phyloP scores from a whole-genome alignment of 2,329 filamentous ascomycete genomes.

The Zasmidium cellare region DNA sequence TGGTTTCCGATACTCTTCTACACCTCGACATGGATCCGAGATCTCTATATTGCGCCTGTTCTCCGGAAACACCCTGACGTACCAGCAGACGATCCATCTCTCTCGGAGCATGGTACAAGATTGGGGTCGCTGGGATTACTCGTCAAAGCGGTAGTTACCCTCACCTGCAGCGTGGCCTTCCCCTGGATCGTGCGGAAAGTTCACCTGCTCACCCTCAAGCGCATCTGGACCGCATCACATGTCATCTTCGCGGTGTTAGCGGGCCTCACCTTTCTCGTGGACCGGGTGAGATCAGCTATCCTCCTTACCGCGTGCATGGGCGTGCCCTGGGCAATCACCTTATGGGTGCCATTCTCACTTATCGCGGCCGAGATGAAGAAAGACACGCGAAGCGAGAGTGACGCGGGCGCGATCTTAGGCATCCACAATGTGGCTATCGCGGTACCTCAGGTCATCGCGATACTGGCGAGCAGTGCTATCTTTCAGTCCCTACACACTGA shows the following conservation, averaged over 20 bases:
- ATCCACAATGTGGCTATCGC: conserved; percentile 96
- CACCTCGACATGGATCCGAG: conserved; percentile 87
- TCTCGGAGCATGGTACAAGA: neutral
- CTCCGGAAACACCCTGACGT: conserved; percentile 5
- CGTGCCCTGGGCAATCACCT: conserved; percentile 80
- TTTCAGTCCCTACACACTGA: conserved; percentile 85
- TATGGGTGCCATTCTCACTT: conserved; percentile 94
- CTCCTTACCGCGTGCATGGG: conserved; percentile 78
- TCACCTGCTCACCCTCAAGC: conserved; percentile 70
- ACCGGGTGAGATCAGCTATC: conserved; percentile 69
- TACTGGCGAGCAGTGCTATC: conserved; percentile 77
- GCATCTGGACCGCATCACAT: conserved; percentile 82
- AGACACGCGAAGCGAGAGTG: conserved; percentile 68
- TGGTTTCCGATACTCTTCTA: conserved; percentile 99
- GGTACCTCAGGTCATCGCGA: conserved; percentile 87
- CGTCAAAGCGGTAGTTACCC: neutral
- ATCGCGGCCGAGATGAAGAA: conserved; percentile 90
- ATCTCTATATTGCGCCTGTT: conserved; percentile 70
- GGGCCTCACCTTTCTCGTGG: conserved; percentile 79
- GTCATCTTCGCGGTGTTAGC: conserved; percentile 81
- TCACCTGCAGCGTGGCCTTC: neutral
- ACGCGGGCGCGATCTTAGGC: conserved; percentile 86
- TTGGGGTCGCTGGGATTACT: conserved; percentile 11
- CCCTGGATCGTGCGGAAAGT: neutral
- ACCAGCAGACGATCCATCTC: neutral